A percentile compares a stretch with the other conserved stretches of the same genome.
Evolutionary conservation across 805 yeast genomes (phyloP).

Genomic region (Saturnispora ahearnii): DNA sequence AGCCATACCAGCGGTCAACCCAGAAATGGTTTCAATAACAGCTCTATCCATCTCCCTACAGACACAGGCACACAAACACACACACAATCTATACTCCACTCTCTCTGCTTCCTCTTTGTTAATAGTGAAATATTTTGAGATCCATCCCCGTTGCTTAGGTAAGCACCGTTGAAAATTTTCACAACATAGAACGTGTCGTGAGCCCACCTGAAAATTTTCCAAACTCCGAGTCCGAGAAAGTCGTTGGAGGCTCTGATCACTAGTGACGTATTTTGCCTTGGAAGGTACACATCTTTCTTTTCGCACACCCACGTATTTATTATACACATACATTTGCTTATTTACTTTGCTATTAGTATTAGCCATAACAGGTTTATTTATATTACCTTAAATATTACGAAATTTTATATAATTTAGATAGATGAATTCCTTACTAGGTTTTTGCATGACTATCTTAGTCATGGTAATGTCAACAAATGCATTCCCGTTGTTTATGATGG

Average conservation of each 20-base stretch:
- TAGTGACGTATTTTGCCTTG: neutral
- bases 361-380: too few species aligned
- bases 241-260: neutral
- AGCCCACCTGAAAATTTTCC: neutral
- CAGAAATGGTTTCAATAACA: conserved; percentile 37
- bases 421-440: neutral
- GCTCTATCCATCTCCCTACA: conserved; percentile 4
- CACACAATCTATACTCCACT: neutral
- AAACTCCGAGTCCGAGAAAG: neutral
- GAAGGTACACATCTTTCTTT: neutral
- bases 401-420: too few species aligned
- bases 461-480: neutral
- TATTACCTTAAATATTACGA: too few species aligned
- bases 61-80: neutral
- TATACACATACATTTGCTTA: neutral
- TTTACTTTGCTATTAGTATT: neutral
- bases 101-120: neutral
- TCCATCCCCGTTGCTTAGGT: too few species aligned
- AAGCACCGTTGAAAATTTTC: neutral
- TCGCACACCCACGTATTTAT: too few species aligned
- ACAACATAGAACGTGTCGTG: neutral
- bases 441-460: neutral
- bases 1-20: conserved; percentile 69
- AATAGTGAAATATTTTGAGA: neutral
- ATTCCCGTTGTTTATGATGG: neutral